phyloP scores from a whole-genome alignment of 2,329 filamentous ascomycete genomes.

The Teratosphaeria zuluensis region DNA sequence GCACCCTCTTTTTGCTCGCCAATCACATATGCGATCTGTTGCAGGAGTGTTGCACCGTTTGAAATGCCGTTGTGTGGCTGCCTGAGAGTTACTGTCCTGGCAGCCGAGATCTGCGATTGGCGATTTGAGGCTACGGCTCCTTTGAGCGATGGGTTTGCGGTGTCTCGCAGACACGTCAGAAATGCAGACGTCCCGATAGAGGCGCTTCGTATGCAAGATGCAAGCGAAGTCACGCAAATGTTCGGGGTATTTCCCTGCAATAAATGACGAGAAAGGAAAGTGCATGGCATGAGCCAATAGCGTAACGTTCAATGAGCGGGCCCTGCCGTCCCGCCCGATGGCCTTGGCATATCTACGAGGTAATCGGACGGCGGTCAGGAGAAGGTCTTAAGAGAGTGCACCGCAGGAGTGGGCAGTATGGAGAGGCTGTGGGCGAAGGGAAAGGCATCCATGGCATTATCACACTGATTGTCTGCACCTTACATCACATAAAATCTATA shows the following conservation, averaged over 20 bases:
- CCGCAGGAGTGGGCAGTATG: too few species aligned
- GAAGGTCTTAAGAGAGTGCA: too few species aligned
- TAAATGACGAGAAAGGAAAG: not conserved
- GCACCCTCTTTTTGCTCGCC: not conserved
- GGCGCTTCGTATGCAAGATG: not conserved
- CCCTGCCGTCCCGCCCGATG: too few species aligned
- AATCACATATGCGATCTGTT: not conserved
- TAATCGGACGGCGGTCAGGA: too few species aligned
- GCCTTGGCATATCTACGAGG: too few species aligned
- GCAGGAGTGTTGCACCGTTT: too few species aligned
- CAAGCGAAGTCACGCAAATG: not conserved
- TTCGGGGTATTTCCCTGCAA: not conserved
- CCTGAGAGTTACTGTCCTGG: not conserved
- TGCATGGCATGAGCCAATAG: not conserved
- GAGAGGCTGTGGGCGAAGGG: too few species aligned
- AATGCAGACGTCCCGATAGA: not conserved
- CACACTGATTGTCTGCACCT: too few species aligned
- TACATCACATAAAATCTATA: too few species aligned
- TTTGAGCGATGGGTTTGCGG: not conserved
- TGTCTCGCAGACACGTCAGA: not conserved
- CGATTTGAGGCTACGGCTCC: not conserved
- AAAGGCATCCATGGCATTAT: too few species aligned
- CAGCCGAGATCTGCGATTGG: not conserved
- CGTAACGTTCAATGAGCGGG: too few species aligned
- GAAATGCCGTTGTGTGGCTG: not conserved